Evolutionary conservation across 495 filamentous ascomycete genomes (phyloP).

Genomic region (Aspergillus nanangensis): DNA sequence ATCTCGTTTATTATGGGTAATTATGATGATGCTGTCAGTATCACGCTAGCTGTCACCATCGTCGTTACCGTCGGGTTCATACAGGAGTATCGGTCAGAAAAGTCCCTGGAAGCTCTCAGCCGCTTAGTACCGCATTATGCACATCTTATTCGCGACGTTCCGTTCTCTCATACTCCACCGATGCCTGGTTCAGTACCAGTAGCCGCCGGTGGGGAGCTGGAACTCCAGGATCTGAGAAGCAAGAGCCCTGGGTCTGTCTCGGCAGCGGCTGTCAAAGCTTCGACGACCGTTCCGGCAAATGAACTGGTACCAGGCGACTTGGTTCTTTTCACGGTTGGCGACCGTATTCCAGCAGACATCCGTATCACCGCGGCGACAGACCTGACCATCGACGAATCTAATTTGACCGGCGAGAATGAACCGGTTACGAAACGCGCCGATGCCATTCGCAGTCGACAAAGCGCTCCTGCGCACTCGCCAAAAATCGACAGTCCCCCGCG

Average conservation of each 20-base stretch:
- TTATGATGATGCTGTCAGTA: constrained; percentile 92
- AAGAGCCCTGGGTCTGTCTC: constrained; percentile 36
- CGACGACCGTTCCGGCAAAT: constrained; percentile 76
- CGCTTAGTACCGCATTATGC: constrained; percentile 92
- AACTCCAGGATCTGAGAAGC: constrained; percentile 26
- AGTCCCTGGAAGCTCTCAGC: constrained; percentile 91
- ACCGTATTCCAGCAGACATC: constrained; percentile 94
- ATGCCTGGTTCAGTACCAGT: constrained; percentile 16
- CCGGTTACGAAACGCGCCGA: constrained; percentile 74
- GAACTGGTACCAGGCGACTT: constrained; percentile 90
- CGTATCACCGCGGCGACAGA: constrained; percentile 86
- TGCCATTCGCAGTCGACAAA: constrained; percentile 39
- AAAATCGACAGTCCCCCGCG: constrained; percentile 38
- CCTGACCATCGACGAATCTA: constrained; percentile 92
- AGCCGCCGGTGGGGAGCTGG: constrained; percentile 41
- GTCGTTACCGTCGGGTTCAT: constrained; percentile 95
- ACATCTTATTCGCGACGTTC: constrained; percentile 70
- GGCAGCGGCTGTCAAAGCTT: constrained; percentile 64
- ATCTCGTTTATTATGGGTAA: constrained; percentile 93
- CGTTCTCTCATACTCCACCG: constrained; percentile 19
- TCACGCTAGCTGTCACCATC: constrained; percentile 90
- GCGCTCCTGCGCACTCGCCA: constrained; percentile 11
- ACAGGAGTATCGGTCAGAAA: constrained; percentile 96
- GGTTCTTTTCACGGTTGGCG: constrained; percentile 89
- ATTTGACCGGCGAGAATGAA: constrained; percentile 95